Evolutionary conservation across 179 eudicot genomes (phyloP), one percentile per base, ranked within the genome.

Genomic region (Monotropa hypopitys): DNA sequence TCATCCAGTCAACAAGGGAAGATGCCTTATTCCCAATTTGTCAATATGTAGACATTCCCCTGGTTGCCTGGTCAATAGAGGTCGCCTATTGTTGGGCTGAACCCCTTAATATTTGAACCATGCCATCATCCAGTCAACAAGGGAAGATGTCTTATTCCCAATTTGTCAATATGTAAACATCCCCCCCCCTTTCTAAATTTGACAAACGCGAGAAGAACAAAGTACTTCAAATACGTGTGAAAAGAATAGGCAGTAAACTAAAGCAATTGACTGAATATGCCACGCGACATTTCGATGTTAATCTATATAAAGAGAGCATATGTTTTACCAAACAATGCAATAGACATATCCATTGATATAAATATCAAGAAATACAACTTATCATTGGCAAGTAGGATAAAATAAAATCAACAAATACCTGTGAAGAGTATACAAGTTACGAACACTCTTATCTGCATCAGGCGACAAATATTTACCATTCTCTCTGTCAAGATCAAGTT

Each of bases 401-500:
- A 35, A 50, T 30, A n/a, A 38, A 50, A 53, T 33, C 7, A 28
- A 28, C 38, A 61, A 6, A 28, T 82, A 88, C 92, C 92, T 89
- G 88, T 89, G 92, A 65, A 89, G 92, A 21, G 89, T 86, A 76
- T 89, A 89, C 18, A 88, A 84, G 75, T 89, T 89, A 42, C 91
- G 88, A 53, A 89, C 86, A 74, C 86, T 89, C 79, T 73, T 88
- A 81, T 89, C 85, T 2, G 91, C 92, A 26, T 84, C 91, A 33
- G 92, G 91, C 18, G 92, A 84, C 73, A 89, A 78, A 67, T 89
- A 89, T 81, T 84, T 89, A 30, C 92, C 88, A 78, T 89, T 77
- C 72, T 88, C 91, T 63, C 91, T 81, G 77, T 89, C 92, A 81
- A 89, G 89, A 76, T 89, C 92, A 71, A 89, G 87, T 81, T 89